phyloP scores from a whole-genome alignment of 2,329 filamentous ascomycete genomes.

The Fulvia fulva region DNA sequence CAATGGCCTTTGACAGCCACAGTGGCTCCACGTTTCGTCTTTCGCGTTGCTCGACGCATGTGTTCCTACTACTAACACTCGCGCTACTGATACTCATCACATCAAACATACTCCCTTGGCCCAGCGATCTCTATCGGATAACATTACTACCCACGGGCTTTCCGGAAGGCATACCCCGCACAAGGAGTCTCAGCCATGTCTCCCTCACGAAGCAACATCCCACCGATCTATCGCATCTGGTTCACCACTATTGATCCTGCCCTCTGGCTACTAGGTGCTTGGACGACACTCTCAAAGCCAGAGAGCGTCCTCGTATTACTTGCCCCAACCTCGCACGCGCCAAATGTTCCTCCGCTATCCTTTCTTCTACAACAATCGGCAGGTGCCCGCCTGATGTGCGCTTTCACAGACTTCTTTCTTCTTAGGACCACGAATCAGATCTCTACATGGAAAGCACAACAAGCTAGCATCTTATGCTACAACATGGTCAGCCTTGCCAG shows the following conservation, averaged over 20 bases:
- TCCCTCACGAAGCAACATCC: conserved; percentile 2
- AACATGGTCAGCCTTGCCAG: conserved; percentile 14
- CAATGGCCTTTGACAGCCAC: no score
- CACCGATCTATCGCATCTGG: conserved; percentile 16
- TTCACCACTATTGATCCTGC: conserved; percentile 16
- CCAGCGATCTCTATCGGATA: no score
- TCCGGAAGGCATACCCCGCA: no score
- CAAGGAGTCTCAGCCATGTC: no score
- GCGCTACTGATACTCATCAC: no score
- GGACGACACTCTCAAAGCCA: conserved; percentile 16
- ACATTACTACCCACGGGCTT: no score
- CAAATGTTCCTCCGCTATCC: conserved; percentile 7
- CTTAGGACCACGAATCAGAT: conserved; percentile 14
- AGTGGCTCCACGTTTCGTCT: no score
- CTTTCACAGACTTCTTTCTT: conserved; percentile 13
- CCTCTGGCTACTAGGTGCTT: conserved; percentile 15
- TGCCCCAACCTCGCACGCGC: conserved; percentile 10
- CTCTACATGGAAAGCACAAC: conserved; percentile 17
- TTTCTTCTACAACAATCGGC: conserved; percentile 19
- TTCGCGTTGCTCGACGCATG: no score
- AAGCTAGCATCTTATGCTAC: conserved; percentile 14
- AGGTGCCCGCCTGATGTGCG: conserved; percentile 13
- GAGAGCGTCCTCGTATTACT: conserved; percentile 7
- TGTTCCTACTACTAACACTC: no score
- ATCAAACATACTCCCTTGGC: no score